phyloP scores from a whole-genome alignment of 2,329 filamentous ascomycete genomes.

The Sphaerulina musiva region DNA sequence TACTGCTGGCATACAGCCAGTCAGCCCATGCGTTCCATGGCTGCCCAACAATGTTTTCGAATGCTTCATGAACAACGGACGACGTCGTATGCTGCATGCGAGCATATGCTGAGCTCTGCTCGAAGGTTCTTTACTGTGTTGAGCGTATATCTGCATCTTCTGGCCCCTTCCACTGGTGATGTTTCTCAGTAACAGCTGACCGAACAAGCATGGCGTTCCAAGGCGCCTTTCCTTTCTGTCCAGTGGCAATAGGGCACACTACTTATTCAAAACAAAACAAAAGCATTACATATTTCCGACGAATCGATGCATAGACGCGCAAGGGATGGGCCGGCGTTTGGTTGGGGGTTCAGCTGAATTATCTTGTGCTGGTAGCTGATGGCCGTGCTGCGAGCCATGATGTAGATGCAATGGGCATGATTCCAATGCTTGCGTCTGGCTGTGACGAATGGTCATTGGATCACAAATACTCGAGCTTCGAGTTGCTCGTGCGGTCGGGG shows the following conservation, averaged over 20 bases:
- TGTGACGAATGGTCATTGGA: neutral
- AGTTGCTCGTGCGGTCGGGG: neutral
- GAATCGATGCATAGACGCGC: conserved; percentile 4
- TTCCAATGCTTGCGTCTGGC: neutral
- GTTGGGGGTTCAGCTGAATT: neutral
- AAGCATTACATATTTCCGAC: conserved; percentile 2
- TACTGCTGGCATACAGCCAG: neutral
- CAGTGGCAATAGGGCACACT: neutral
- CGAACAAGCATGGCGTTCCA: conserved; percentile 2
- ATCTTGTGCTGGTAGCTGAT: neutral
- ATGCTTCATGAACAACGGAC: neutral
- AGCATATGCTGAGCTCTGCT: neutral
- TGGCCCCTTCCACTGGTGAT: conserved; percentile 1
- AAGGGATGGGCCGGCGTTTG: neutral
- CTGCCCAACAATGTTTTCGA: neutral
- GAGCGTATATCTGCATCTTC: neutral
- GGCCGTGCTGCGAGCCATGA: neutral
- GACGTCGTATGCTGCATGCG: neutral
- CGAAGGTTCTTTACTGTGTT: neutral
- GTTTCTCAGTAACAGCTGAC: conserved; percentile 2
- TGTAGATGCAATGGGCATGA: neutral
- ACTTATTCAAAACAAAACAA: conserved; percentile 4
- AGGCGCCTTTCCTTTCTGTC: neutral
- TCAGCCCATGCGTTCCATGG: neutral
- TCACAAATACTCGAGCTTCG: neutral